Percentiles rank a stretch among this genome's conserved stretches.
Conservation (phyloP, 2,329 filamentous ascomycete species). For the Parascedosporium putredinis region DNA sequence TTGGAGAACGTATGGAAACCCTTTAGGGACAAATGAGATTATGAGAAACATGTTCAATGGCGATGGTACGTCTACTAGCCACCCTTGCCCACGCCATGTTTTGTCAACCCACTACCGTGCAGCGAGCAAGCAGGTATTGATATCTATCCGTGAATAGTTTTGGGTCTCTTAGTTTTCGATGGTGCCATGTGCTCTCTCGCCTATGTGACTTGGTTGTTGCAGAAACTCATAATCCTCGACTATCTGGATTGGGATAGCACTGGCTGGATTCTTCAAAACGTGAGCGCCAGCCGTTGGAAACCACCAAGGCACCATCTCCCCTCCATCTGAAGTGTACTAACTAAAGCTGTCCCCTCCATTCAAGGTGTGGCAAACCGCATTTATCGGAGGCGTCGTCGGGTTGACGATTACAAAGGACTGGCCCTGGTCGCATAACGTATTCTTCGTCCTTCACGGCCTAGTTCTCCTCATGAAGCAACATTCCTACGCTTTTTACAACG, state of each 20-base stretch:
- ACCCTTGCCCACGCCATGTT: not conserved
- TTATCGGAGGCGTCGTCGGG: slow-evolving; percentile 50
- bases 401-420: slow-evolving; percentile 62
- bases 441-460: slow-evolving; percentile 63
- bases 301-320: too few species aligned
- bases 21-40: slow-evolving; percentile 62
- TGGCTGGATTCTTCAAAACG: slow-evolving; percentile 66
- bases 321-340: too few species aligned
- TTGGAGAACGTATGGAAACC: slow-evolving; percentile 56
- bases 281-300: slow-evolving; percentile 17
- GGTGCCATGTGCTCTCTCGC: slow-evolving; percentile 58
- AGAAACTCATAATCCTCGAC: slow-evolving; percentile 47
- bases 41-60: slow-evolving; percentile 53
- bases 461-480: slow-evolving; percentile 80
- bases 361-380: slow-evolving; percentile 57
- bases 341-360: too few species aligned
- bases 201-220: slow-evolving; percentile 54
- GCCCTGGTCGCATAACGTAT: slow-evolving; percentile 77
- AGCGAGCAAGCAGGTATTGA: too few species aligned
- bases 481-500: slow-evolving; percentile 70
- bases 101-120: too few species aligned
- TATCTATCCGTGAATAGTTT: slow-evolving; percentile 26
- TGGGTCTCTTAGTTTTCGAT: slow-evolving; percentile 52
- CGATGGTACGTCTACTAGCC: slow-evolving; percentile 27
- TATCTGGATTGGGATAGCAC: slow-evolving; percentile 55